Conservation (phyloP, 2,329 filamentous ascomycete species). For the Sarocladiaceae sp. region DNA sequence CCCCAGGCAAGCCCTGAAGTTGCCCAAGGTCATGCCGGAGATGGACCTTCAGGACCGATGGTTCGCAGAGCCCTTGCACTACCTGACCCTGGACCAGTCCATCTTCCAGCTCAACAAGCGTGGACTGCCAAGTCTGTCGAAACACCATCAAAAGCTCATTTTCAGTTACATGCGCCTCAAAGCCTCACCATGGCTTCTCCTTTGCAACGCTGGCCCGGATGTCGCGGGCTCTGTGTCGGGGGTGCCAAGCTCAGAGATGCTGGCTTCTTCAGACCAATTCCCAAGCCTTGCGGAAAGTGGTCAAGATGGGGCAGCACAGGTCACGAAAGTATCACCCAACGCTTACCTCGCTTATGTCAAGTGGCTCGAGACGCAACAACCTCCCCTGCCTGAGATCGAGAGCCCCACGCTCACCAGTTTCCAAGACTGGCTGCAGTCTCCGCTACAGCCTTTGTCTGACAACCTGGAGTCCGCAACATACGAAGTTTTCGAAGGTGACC, state of each 20-base stretch:
- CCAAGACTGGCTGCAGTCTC: constrained; percentile 95
- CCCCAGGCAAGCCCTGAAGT: constrained; percentile 39
- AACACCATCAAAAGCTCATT: constrained; percentile 54
- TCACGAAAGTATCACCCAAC: constrained; percentile 17
- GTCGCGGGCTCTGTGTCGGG: constrained; percentile 23
- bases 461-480: constrained; percentile 97
- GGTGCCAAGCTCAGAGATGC: constrained; percentile 19
- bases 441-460: constrained; percentile 88
- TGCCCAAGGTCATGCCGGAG: constrained; percentile 54
- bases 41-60: constrained; percentile 57
- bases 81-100: constrained; percentile 47
- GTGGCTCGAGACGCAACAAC: constrained; percentile 78
- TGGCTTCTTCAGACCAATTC: constrained; percentile 44
- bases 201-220: constrained; percentile 55
- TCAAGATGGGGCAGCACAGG: neutral
- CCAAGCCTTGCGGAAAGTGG: constrained; percentile 66
- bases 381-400: constrained; percentile 48
- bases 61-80: constrained; percentile 63
- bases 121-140: constrained; percentile 56
- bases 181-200: constrained; percentile 53
- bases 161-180: constrained; percentile 59
- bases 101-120: constrained; percentile 55
- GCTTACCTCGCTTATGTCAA: constrained; percentile 71
- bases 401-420: constrained; percentile 47
- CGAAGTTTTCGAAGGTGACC: constrained; percentile 97